Evolutionary conservation across 2,329 filamentous ascomycete genomes (phyloP), one percentile per base, ranked within the genome.

Genomic region (Xylariaceae sp.): DNA sequence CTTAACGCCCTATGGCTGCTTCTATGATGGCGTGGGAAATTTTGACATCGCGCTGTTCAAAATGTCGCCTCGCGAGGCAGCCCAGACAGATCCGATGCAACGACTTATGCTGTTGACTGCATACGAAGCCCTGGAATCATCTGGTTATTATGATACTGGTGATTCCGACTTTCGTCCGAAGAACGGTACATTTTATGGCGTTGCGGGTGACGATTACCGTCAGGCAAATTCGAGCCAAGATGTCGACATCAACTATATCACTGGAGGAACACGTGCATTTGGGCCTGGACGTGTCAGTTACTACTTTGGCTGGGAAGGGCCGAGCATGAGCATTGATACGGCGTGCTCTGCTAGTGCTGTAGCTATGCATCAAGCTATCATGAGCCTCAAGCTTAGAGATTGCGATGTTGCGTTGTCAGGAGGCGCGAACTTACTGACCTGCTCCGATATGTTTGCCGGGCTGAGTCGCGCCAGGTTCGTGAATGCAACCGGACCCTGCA

Each of bases 111-210:
- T 89, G 4, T 78, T 83, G 30, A 86, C 84, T 4, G 83, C 83
- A 0, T 88, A 88, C 58, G 85, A 88, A 63, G 85, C 85, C 1
- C 73, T 88, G 30, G 85, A 89, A 65, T 82, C 83, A 75, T 82
- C 82, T 30, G 85, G 63, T 1, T 55, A 61, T 11, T 57, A 62
- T 3, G 51, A 59, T 0, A 55, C 59, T 42, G 40, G 42, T 2
- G 62, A 57, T 0, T 57, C 56, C 0, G 58, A 50, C 6, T 46
- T 54, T 6, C 32, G 32, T 5, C 43, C 23, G 2, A 36, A 53
- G 6, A 50, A 60, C 1, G 61, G 63, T 11, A 41, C 52, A 6
- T 63, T 57, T 16, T 59, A 59, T 27, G 61, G 61, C 8, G 39
- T 53, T 8, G 45, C 60, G 0, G 55, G 55, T 15, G 33, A 63